These are phyloP conservation scores for Flammula alnicola DNA, from an alignment of 1,284 basidiomycete species.

Conservation along the genomic window DNA sequence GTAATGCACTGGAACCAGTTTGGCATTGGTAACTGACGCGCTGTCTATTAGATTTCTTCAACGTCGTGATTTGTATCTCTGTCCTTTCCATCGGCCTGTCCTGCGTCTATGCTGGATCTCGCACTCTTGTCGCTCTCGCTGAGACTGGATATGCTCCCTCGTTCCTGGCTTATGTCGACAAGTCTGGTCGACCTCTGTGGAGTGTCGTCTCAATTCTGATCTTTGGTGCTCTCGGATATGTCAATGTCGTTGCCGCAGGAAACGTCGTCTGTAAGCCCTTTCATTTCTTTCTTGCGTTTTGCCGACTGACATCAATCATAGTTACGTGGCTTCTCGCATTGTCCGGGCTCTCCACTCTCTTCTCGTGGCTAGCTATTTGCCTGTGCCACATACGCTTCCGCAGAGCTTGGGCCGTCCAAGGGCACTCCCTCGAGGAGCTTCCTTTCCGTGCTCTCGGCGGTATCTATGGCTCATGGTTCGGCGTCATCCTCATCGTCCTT, in stretches of 20 bases:
- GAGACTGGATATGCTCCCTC: slow-evolving; percentile 70
- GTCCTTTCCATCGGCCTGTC: slow-evolving; percentile 75
- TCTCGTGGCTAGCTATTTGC: slow-evolving; percentile 49
- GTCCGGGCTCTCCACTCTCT: slow-evolving; percentile 48
- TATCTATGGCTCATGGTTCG: slow-evolving; percentile 47
- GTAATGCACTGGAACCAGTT: slow-evolving; percentile 13
- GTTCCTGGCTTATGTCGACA: slow-evolving; percentile 54
- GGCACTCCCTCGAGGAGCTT: slow-evolving; percentile 48
- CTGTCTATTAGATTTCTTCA: slow-evolving; percentile 54
- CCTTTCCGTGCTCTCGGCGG: slow-evolving; percentile 48
- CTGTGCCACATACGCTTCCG: slow-evolving; percentile 53
- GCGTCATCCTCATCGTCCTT: slow-evolving; percentile 41
- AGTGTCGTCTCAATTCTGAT: slow-evolving; percentile 40
- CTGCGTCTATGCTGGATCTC: slow-evolving; percentile 68
- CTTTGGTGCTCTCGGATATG: slow-evolving; percentile 44
- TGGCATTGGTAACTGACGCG: not conserved
- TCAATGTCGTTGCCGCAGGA: slow-evolving; percentile 39
- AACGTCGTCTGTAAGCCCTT: slow-evolving; percentile 40
- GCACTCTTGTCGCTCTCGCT: slow-evolving; percentile 71
- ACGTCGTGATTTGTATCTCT: slow-evolving; percentile 71
- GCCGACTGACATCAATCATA: slow-evolving; percentile 17
- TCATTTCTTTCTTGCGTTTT: not conserved
- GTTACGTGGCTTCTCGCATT: slow-evolving; percentile 48
- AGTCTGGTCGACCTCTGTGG: slow-evolving; percentile 46
- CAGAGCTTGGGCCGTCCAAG: slow-evolving; percentile 45